Conservation (phyloP, 2,329 filamentous ascomycete genomes). For the Ceratocystiopsis sp. region DNA sequence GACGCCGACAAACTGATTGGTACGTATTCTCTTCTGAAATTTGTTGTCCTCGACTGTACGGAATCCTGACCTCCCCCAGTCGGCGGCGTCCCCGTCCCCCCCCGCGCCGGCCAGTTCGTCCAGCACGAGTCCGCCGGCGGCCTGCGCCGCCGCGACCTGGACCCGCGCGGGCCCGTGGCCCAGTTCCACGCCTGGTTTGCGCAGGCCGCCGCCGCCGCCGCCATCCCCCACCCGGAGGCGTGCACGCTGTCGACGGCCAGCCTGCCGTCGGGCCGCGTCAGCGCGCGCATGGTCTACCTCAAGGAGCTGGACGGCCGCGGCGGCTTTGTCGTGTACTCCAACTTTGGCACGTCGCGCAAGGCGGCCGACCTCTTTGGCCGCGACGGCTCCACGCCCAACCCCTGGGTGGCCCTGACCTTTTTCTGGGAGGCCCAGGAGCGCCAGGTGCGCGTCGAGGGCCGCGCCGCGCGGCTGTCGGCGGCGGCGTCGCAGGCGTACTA, state of each 20-base stretch:
- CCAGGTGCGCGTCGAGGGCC: slow-evolving; percentile 80
- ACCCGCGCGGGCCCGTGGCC: slow-evolving; percentile 44
- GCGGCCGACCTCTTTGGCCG: slow-evolving; percentile 41
- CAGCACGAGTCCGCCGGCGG: slow-evolving; percentile 29
- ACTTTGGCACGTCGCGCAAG: slow-evolving; percentile 65
- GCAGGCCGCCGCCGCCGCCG: slow-evolving; percentile 35
- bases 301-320: slow-evolving; percentile 65
- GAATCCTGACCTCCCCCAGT: slow-evolving; percentile 17
- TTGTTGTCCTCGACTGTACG: not conserved
- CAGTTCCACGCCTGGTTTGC: slow-evolving; percentile 91
- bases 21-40: not conserved
- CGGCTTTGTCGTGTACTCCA: slow-evolving; percentile 87
- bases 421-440: slow-evolving; percentile 78
- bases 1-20: slow-evolving; percentile 8
- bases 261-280: slow-evolving; percentile 70
- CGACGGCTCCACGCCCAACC: slow-evolving; percentile 32
- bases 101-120: slow-evolving; percentile 63
- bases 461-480: slow-evolving; percentile 43
- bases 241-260: slow-evolving; percentile 73
- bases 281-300: slow-evolving; percentile 75
- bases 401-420: slow-evolving; percentile 70
- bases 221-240: slow-evolving; percentile 65
- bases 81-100: slow-evolving; percentile 10
- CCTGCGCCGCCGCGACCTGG: slow-evolving; percentile 44
- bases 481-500: slow-evolving; percentile 60